Percentiles rank a stretch among this genome's conserved stretches.
Conservation (phyloP, 1,284 basidiomycete species). For the Leucoagaricus sp. region DNA sequence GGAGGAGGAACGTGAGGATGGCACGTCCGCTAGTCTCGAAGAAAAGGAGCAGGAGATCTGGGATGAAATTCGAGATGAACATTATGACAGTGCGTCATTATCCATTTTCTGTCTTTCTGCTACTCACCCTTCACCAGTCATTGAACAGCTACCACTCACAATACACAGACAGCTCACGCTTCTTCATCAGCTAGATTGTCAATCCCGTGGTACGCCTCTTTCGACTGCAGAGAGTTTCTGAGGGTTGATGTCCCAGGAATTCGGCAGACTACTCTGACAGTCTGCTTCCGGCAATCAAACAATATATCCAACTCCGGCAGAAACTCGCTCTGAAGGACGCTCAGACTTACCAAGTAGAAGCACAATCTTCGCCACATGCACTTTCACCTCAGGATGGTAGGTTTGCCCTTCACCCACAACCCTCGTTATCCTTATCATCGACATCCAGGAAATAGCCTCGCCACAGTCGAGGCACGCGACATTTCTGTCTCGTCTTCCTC, state of each 20-base stretch:
- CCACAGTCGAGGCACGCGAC: background rate
- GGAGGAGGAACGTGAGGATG: slow-evolving; percentile 19
- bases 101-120: background rate
- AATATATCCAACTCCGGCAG: slow-evolving; percentile 44
- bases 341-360: background rate
- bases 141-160: slow-evolving; percentile 87
- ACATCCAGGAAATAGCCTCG: background rate
- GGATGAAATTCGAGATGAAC: slow-evolving; percentile 78
- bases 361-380: background rate
- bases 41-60: slow-evolving; percentile 67
- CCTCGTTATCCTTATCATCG: background rate
- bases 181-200: slow-evolving; percentile 81
- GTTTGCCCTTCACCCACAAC: background rate
- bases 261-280: slow-evolving; percentile 39
- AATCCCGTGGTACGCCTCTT: slow-evolving; percentile 60
- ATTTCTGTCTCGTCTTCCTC: background rate
- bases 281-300: slow-evolving; percentile 41
- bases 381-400: background rate
- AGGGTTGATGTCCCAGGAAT: background rate
- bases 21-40: slow-evolving; percentile 26
- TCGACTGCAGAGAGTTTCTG: background rate
- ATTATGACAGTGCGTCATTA: slow-evolving; percentile 63
- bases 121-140: slow-evolving; percentile 46
- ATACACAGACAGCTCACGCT: slow-evolving; percentile 80
- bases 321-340: background rate